Evolutionary conservation across 225 moss, liverwort and hornwort genomes (phyloP).

Genomic region (Neckera pumila): DNA sequence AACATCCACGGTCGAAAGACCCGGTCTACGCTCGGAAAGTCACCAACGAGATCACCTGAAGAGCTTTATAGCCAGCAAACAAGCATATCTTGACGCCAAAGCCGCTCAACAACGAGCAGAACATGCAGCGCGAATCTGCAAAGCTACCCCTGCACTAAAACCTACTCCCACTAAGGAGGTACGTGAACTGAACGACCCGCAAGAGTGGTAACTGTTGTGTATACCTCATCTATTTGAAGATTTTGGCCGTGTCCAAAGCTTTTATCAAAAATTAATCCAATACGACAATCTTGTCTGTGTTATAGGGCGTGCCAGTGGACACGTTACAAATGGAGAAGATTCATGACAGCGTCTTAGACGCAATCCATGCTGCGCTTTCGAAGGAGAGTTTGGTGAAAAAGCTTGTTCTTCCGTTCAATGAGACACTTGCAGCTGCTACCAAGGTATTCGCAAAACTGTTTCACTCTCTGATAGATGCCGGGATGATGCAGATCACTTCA

Average conservation of each 20-base stretch:
- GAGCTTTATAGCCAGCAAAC: slow-evolving; percentile 29
- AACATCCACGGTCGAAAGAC: slow-evolving; percentile 7
- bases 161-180: slow-evolving; percentile 4
- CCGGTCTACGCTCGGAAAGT: slow-evolving; percentile 1
- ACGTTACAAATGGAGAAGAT: slow-evolving; percentile 49
- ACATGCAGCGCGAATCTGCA: slow-evolving; percentile 3
- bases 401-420: slow-evolving; percentile 70
- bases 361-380: slow-evolving; percentile 66
- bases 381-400: slow-evolving; percentile 76
- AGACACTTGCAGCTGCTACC: slow-evolving; percentile 30
- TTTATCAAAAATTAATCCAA: not conserved
- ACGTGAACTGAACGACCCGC: not conserved
- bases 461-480: not conserved
- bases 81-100: slow-evolving; percentile 33
- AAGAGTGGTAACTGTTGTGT: not conserved
- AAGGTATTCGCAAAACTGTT: slow-evolving; percentile 9
- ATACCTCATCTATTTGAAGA: not conserved
- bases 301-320: slow-evolving; percentile 5
- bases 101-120: slow-evolving; percentile 21
- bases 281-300: not conserved
- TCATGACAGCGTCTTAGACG: slow-evolving; percentile 55
- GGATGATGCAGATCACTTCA: not conserved
- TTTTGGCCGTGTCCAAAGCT: not conserved
- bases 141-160: slow-evolving; percentile 1
- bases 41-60: slow-evolving; percentile 23